Evolutionary conservation across 2,329 filamentous ascomycete species (phyloP), one percentile per base, ranked within the genome.

Genomic region (Teratosphaeriaceae sp.): DNA sequence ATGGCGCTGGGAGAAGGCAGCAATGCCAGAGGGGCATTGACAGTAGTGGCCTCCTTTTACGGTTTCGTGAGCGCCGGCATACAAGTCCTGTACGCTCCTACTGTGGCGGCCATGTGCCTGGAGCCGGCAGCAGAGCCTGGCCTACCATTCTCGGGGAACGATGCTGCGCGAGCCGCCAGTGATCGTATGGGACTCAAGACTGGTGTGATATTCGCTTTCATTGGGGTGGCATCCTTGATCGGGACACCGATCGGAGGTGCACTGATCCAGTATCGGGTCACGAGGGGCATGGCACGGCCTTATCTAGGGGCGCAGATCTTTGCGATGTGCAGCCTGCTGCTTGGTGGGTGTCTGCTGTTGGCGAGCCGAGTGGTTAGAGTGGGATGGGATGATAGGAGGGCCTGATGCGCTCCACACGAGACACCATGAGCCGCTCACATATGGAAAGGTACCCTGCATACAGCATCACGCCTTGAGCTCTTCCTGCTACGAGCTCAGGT

Each of bases 21-120:
- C 40, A 11, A 53, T 38, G 24, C 23, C 38, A 36, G 37, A 40
- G 19, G 39, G 31, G 34, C 46, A 21, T 42, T 63, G 12, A 53
- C 52, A 2, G 50, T 60, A 27, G 42, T 63, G 2, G 59, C 58
- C 1, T 59, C 54, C 45, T 55, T 60, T 38, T 63, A 63, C 40
- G 61, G 61, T 8, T 62, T 63, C 44, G 49, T 52, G 15, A 50
- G 54, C 12, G 59, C 57, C 1, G 59, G 56, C 3, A 46, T 64
- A 16, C 60, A 63, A 40, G 55, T 54, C 6, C 51, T 63, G 5
- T 62, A 60, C 34, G 51, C 54, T 0, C 46, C 51, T 2, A 46
- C 52, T 5, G 51, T 55, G n/a, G 44, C 54, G 19, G 38, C 45
- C 6, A 54, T 58, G 35, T 56, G 52, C 24, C 40, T 55, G 7